Evolutionary conservation across 2,329 filamentous ascomycete species (phyloP).

Genomic region (Oidium heveae): DNA sequence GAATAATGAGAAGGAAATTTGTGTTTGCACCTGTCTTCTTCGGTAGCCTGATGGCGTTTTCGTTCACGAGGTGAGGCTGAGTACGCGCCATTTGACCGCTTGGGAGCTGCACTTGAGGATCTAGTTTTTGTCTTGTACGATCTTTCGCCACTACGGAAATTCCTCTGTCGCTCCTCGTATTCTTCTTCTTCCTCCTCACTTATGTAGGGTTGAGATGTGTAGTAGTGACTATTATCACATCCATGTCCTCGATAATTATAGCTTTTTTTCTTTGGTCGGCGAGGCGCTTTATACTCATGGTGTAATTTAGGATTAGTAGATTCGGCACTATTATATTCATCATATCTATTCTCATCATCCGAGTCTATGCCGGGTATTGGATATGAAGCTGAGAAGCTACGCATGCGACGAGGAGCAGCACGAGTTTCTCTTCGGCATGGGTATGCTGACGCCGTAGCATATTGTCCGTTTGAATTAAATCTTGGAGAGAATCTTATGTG

Average conservation of each 20-base stretch:
- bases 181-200: background rate
- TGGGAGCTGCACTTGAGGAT: background rate
- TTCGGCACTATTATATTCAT: constrained; percentile 11
- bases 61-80: constrained; percentile 14
- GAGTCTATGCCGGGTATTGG: constrained; percentile 9
- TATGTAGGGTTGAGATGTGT: constrained; percentile 1
- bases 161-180: background rate
- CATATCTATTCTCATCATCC: constrained; percentile 12
- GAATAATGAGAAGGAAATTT: constrained; percentile 77
- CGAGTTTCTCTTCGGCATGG: constrained; percentile 15
- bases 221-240: constrained; percentile 15
- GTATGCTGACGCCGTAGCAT: constrained; percentile 16
- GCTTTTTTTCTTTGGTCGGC: constrained; percentile 10
- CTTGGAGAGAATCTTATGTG: constrained; percentile 12
- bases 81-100: background rate
- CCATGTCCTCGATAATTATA: constrained; percentile 15
- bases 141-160: background rate
- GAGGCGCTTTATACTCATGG: constrained; percentile 2
- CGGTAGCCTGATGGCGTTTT: constrained; percentile 24
- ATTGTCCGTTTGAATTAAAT: constrained; percentile 15
- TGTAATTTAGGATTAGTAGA: constrained; percentile 7
- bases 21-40: constrained; percentile 34
- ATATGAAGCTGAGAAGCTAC: constrained; percentile 14
- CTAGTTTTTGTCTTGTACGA: background rate
- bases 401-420: constrained; percentile 10